Evolutionary conservation across 2,329 filamentous ascomycete genomes (phyloP), one percentile per base, ranked within the genome.

Genomic region (Myrmaecium sp.): DNA sequence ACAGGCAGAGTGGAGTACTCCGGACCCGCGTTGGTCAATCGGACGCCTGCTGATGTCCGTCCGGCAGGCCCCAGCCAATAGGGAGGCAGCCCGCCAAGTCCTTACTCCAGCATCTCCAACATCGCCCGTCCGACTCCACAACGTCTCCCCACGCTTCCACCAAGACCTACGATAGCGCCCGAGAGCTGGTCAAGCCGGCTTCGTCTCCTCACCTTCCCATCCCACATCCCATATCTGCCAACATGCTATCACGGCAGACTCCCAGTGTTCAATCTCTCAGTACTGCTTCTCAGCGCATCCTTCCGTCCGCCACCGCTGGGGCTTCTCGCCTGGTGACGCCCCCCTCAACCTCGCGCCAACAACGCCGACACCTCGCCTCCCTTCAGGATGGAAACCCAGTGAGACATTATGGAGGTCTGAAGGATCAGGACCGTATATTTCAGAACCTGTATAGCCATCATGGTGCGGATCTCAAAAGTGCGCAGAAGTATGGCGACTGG

Each of bases 401-500:
- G 54, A 58, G 62, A 46, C 66, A 69, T 39, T 79, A 91, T 56
- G 83, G 89, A 45, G 83, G 82, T 31, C 68, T 98, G 43, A 79
- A 73, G 60, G 89, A 98, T 54, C 83, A 95, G 62, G 89, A 98
- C 61, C 75, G 89, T 46, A 98, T 98, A 58, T 98, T 98, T 62
- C 84, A 92, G 63, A 98, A 98, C 61, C 68, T 98, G 32, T 98
- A 98, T 62, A 75, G 82, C 46, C 82, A 89, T 51, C 82, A 81
- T 60, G 83, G 82, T 27, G 69, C 83, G 36, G 84, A 94, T 54
- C 61, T 98, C 42, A 86, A 89, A 64, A 82, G 74, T 49, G 84
- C 89, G 28, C 84, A 82, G 74, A 93, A 92, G 62, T 92, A 92
- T 67, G 89, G 89, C 43, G 89, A 95, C 57, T 98, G 89, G 89